Evolutionary conservation across 2,329 filamentous ascomycete species (phyloP).

Genomic region (Phoma sp.): DNA sequence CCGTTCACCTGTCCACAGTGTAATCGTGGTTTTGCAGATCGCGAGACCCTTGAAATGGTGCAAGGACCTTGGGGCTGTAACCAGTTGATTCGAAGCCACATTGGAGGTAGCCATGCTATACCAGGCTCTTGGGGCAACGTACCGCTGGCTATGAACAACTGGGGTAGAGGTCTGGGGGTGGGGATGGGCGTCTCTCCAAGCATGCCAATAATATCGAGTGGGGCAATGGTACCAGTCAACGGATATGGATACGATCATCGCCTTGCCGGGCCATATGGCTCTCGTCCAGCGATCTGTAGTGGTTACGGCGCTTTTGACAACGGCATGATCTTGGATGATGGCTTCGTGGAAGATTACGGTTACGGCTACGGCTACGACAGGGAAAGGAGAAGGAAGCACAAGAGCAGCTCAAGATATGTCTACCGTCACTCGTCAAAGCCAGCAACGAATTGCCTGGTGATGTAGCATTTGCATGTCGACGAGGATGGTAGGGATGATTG

Average conservation of each 20-base stretch:
- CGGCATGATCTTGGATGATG: conserved; percentile 9
- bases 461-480: conserved; percentile 16
- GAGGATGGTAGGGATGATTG: background rate
- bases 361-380: conserved; percentile 6
- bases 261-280: conserved; percentile 28
- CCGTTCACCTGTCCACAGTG: conserved; percentile 39
- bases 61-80: conserved; percentile 44
- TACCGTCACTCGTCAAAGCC: conserved; percentile 31
- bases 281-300: conserved; percentile 12
- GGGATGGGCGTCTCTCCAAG: conserved; percentile 15
- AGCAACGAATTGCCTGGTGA: conserved; percentile 29
- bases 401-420: conserved; percentile 26
- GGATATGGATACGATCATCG: conserved; percentile 28
- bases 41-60: conserved; percentile 42
- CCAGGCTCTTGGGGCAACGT: conserved; percentile 37
- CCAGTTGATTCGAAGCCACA: conserved; percentile 37
- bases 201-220: conserved; percentile 2
- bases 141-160: conserved; percentile 22
- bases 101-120: conserved; percentile 35
- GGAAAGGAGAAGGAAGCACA: conserved; percentile 23
- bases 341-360: conserved; percentile 3
- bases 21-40: conserved; percentile 36
- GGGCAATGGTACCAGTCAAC: conserved; percentile 22
- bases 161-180: conserved; percentile 2
- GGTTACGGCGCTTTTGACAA: conserved; percentile 1